A percentile compares a stretch with the other conserved stretches of the same genome.
These are phyloP conservation scores for Tubosaeta brunneosetosa DNA, from an alignment of 768 basidiomycete genomes.

Conservation along the genomic window DNA sequence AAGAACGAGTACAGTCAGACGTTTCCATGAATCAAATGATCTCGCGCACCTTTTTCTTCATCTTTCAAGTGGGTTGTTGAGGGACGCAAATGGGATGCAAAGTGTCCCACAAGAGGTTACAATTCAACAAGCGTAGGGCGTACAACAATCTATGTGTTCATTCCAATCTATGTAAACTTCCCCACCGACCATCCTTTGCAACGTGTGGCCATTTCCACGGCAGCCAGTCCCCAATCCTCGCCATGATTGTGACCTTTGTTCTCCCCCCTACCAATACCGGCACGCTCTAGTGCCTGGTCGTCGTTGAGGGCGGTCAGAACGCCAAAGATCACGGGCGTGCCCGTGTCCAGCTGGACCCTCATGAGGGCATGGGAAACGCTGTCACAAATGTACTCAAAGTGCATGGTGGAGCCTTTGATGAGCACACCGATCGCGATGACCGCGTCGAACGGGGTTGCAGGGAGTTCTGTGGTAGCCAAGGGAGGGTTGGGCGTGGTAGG, in stretches of 20 bases:
- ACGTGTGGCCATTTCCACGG: constrained; percentile 85
- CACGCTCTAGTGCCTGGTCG: constrained; percentile 90
- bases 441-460: constrained; percentile 78
- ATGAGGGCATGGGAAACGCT: constrained; percentile 91
- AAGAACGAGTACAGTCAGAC: not conserved
- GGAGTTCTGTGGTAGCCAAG: constrained; percentile 34
- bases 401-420: constrained; percentile 98
- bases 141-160: constrained; percentile 8
- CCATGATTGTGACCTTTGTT: constrained; percentile 93
- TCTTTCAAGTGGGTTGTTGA: constrained; percentile 2
- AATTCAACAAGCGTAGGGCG: not conserved
- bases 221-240: constrained; percentile 95
- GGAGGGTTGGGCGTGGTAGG: constrained; percentile 25
- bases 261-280: constrained; percentile 73
- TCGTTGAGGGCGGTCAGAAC: constrained; percentile 90
- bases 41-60: constrained; percentile 31
- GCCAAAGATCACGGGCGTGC: constrained; percentile 93
- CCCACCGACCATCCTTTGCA: constrained; percentile 66
- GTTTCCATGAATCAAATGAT: not conserved
- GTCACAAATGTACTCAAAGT: constrained; percentile 99
- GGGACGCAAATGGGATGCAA: not conserved
- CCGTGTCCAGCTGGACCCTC: constrained; percentile 90
- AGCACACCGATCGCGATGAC: constrained; percentile 97
- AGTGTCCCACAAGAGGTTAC: not conserved
- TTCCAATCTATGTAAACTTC: constrained; percentile 39